These are phyloP conservation scores for Solanum ahanhuiri DNA, from an alignment of 257 asterid genomes.

Conservation along the genomic window DNA sequence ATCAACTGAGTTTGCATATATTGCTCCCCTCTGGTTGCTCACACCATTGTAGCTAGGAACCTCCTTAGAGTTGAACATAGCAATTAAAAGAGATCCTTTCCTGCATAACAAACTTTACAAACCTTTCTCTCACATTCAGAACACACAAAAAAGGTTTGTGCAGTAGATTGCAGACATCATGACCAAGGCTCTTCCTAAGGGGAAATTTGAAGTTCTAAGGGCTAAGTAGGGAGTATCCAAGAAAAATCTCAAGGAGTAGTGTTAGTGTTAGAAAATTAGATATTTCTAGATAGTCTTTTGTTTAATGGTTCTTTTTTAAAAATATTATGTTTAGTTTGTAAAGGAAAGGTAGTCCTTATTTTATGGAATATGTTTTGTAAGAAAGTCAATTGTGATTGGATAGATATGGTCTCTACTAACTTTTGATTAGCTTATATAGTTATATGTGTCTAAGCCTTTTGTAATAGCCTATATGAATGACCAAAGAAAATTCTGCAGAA, in stretches of 20 bases:
- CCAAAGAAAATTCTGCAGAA: no score
- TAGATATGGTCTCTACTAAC: not conserved
- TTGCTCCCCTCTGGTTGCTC: slow-evolving; percentile 64
- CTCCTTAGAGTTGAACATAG: slow-evolving; percentile 43
- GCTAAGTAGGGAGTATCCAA: no score
- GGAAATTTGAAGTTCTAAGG: no score
- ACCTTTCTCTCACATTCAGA: slow-evolving; percentile 66
- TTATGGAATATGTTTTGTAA: not conserved
- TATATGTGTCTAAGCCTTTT: no score
- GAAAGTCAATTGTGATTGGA: not conserved
- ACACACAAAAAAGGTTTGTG: slow-evolving; percentile 43
- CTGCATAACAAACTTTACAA: slow-evolving; percentile 88
- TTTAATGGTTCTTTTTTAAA: no score
- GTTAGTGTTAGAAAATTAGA: no score
- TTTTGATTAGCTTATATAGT: not conserved
- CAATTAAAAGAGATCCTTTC: slow-evolving; percentile 68
- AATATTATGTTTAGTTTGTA: no score
- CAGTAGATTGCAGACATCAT: not conserved
- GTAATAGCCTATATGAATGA: no score
- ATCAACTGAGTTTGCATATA: slow-evolving; percentile 43
- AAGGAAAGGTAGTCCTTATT: no score
- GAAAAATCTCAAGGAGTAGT: no score
- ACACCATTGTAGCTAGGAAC: slow-evolving; percentile 36
- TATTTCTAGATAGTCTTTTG: no score
- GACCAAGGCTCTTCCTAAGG: no score